Evolutionary conservation across 257 asterid genomes (phyloP).

Genomic region (Capsicum pubescens): DNA sequence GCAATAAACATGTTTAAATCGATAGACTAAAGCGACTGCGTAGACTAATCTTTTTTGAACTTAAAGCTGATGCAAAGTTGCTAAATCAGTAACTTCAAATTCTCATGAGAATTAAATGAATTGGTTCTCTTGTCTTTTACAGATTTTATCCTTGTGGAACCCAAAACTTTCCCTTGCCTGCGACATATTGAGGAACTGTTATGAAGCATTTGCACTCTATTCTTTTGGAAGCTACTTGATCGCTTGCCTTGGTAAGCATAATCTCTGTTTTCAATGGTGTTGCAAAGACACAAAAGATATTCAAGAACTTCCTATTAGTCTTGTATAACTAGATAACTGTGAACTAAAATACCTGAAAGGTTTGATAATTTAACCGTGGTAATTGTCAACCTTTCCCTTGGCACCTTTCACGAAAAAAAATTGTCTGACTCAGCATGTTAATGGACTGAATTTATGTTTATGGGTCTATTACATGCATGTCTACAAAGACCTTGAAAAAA

Average conservation of each 20-base stretch:
- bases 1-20: neutral
- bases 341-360: neutral
- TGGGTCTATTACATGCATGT: neutral
- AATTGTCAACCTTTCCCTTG: neutral
- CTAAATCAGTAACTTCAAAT: neutral
- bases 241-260: slow-evolving; percentile 87
- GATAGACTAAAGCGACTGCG: neutral
- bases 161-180: slow-evolving; percentile 76
- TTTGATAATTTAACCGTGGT: neutral
- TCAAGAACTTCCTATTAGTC: neutral
- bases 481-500: neutral
- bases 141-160: slow-evolving; percentile 85
- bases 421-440: slow-evolving; percentile 7
- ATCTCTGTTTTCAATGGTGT: slow-evolving; percentile 10
- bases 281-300: neutral
- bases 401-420: neutral
- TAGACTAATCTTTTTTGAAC: neutral
- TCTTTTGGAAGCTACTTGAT: slow-evolving; percentile 96
- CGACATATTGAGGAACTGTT: slow-evolving; percentile 89
- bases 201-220: slow-evolving; percentile 94
- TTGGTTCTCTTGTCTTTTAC: slow-evolving; percentile 25
- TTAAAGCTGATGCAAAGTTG: neutral
- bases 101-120: neutral
- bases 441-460: neutral
- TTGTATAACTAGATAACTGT: neutral